Evolutionary conservation across 1,284 basidiomycete genomes (phyloP).

Genomic region (Schizophyllum commune): DNA sequence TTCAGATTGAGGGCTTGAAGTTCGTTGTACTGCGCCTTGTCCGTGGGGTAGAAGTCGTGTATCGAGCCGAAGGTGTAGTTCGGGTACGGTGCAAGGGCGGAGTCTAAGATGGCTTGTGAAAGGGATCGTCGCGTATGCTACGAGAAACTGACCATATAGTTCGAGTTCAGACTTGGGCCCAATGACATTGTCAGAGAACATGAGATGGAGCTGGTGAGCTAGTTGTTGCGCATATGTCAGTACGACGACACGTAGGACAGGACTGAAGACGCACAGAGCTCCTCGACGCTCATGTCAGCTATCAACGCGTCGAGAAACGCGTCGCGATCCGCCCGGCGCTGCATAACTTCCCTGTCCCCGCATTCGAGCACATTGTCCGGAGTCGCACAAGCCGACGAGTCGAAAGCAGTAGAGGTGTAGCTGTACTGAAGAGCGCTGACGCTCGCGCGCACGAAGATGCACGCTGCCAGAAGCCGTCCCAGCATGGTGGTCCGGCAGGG

Average conservation of each 20-base stretch:
- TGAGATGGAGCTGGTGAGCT: slow-evolving; percentile 22
- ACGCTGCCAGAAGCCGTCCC: too few species aligned
- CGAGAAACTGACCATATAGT: slow-evolving; percentile 14
- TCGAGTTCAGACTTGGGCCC: slow-evolving; percentile 20
- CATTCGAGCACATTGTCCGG: too few species aligned
- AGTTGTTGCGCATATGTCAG: background rate
- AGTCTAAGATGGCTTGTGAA: slow-evolving; percentile 9
- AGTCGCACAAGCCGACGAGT: too few species aligned
- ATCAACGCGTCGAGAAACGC: slow-evolving; percentile 15
- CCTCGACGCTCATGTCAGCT: slow-evolving; percentile 13
- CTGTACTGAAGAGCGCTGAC: too few species aligned
- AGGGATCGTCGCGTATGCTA: background rate
- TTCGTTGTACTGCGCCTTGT: slow-evolving; percentile 18
- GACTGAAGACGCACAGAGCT: slow-evolving; percentile 12
- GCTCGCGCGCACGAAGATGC: too few species aligned
- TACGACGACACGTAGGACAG: too few species aligned
- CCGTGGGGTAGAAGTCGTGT: slow-evolving; percentile 23
- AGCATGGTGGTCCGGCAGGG: too few species aligned
- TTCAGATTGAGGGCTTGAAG: slow-evolving; percentile 19
- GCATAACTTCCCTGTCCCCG: too few species aligned
- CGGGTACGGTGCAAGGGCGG: slow-evolving; percentile 14
- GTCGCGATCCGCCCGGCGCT: slow-evolving; percentile 8
- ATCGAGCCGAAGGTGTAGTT: slow-evolving; percentile 18
- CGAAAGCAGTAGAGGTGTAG: too few species aligned
- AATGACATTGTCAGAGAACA: slow-evolving; percentile 22